Evolutionary conservation across 768 basidiomycete species (phyloP), one percentile per base, ranked within the genome.

Genomic region (Pleurotus cornucopiae): DNA sequence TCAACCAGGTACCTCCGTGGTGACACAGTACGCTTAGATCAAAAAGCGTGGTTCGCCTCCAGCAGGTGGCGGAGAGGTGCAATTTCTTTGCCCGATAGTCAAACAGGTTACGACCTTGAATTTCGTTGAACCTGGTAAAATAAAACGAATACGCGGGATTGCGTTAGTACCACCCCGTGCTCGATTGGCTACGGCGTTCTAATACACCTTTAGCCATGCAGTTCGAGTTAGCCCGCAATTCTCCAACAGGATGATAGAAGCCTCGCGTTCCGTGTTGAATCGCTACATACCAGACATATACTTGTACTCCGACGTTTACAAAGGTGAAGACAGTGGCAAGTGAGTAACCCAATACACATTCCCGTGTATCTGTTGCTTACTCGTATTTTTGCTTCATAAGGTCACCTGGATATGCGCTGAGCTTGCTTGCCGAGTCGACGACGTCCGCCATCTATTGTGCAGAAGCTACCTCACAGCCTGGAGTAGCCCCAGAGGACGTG

Each of bases 261-360:
- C 95, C 6, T 85, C 92, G 14, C 86, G 97, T 39, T 94, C 92
- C 2, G 79, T 99, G 20, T 76, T 99, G 44, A 98, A 98, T 68
- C 89, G 94, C 3, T 97, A 91, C 69, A 97, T 98, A 57, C 96
- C 97, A 38, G 97, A 99, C 67, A 94, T 98, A 25, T 98, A 98
- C 71, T 83, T 99, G 39, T 96, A 98, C 69, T 96, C 97, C 3
- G 97, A 99, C 61, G 94, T 98, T 20, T 98, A 97, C 73, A 96
- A 97, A 68, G 95, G 95, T 5, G 91, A 92, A 14, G 97, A 98
- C 59, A 94, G 93, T 61, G 96, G 96, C 70, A 98, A 94, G 95
- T 95, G 62, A 59, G 94, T 73, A 6, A 34, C 30, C 11, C 30
- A 25, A 25, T 25, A 25, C 23, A 25, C 23, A 25, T 34, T 34